Base-by-base conservation (phyloP, 2,329 filamentous ascomycete species). In the Cordyceps tenuipes region DNA sequence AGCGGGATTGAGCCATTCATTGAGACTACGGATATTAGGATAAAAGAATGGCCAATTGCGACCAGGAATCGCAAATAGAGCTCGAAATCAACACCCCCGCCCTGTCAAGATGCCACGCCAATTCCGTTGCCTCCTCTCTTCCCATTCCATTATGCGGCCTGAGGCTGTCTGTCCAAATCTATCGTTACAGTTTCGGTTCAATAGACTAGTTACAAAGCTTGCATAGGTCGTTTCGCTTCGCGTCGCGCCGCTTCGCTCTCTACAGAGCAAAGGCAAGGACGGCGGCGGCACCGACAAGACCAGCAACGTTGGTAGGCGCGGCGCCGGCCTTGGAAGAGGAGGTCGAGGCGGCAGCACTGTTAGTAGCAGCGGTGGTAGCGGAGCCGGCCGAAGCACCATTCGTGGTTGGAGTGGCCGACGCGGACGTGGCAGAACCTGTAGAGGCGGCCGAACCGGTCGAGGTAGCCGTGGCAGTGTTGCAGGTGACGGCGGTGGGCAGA, bases 401-500 rank as follows among this genome's bases (percentile, higher is more conserved):
- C 34, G 39, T 43, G 39, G 39, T 43, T 15, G 39, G 17, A 15
- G 39, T n/a, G 15, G 13, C 39, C 34, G 57, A 26, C 39, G 21
- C 19, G 34, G 34, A 36, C 3, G 56, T n/a, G 26, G 43, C 31
- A 19, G 57, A 53, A 23, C 17, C 54, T 12, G 57, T 19, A 26
- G 21, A 26, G 34, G 56, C n/a, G 36, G 43, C 31, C 19, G 57
- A 53, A 34, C 17, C 54, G 12, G 53, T 19, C 26, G 57, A 56
- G 31, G 39, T 31, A 29, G 12, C 19, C 15, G 57, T 46, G n/a
- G 48, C 46, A 15, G 62, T 63, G 53, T 69, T 68, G 70, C 75
- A 77, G 52, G 68, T 67, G 47, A 77, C 72, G 63, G 70, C 60
- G 59, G 69, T 65, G 41, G 76, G 76, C 5, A 75, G 67, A 19